Evolutionary conservation across 345 rosid species (phyloP).

Genomic region (Lepidium africanum): DNA sequence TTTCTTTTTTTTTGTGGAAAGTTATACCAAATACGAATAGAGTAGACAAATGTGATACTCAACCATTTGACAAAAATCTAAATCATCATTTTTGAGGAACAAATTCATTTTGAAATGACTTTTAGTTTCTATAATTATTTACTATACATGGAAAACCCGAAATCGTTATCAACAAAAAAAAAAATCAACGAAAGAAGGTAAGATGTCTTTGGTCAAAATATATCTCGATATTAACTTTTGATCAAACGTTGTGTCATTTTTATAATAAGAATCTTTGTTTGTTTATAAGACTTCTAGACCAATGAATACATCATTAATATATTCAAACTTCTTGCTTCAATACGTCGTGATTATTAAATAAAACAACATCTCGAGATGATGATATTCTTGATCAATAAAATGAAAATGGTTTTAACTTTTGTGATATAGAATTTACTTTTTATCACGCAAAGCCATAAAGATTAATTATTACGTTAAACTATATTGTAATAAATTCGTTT

Average conservation of each 20-base stretch:
- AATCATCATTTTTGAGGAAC: too few species aligned
- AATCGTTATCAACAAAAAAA: background rate
- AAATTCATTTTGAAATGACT: background rate
- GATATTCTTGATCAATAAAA: background rate
- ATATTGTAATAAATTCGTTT: background rate
- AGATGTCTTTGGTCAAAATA: background rate
- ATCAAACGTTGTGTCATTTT: constrained; percentile 1
- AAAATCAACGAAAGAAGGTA: background rate
- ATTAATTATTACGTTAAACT: background rate
- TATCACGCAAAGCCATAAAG: background rate
- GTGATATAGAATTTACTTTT: background rate
- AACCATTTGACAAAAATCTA: too few species aligned
- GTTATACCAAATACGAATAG: too few species aligned
- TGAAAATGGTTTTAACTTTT: background rate
- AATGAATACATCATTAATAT: background rate
- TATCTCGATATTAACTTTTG: constrained; percentile 9
- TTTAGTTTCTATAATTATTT: background rate
- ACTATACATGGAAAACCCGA: background rate
- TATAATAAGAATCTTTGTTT: background rate
- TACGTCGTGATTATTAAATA: background rate
- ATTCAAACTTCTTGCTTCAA: background rate
- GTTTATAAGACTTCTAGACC: background rate
- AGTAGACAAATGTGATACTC: too few species aligned
- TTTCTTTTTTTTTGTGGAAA: too few species aligned
- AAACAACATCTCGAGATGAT: background rate